Percentiles rank a stretch among this genome's conserved stretches.
Conservation (phyloP, 768 basidiomycete species). For the Amanita molliuscula region DNA sequence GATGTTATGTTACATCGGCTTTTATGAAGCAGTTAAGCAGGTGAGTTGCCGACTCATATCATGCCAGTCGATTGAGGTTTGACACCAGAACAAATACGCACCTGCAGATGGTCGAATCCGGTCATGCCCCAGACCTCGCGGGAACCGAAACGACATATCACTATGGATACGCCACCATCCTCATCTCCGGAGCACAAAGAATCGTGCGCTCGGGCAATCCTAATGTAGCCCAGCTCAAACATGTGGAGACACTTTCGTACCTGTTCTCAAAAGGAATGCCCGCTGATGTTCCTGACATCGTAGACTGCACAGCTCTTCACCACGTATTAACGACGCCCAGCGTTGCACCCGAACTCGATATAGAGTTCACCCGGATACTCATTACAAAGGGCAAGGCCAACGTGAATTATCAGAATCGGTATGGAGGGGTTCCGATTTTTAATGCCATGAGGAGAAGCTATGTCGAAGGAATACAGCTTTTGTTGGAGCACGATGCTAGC, state of each 20-base stretch:
- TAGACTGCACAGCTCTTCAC: constrained; percentile 38
- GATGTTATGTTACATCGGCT: constrained; percentile 9
- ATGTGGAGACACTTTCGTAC: constrained; percentile 26
- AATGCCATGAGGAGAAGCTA: constrained; percentile 21
- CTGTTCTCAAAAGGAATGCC: constrained; percentile 32
- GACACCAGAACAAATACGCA: background rate
- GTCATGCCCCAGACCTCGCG: constrained; percentile 24
- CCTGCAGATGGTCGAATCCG: constrained; percentile 16
- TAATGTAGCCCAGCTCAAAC: constrained; percentile 9
- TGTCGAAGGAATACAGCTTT: constrained; percentile 24
- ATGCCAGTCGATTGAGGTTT: too few relatives aligned
- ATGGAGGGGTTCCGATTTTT: constrained; percentile 33
- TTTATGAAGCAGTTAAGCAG: constrained; percentile 11
- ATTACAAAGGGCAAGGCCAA: constrained; percentile 34
- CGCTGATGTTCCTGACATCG: constrained; percentile 31
- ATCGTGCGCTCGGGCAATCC: constrained; percentile 5
- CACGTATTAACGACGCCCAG: constrained; percentile 18
- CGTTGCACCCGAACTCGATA: constrained; percentile 18
- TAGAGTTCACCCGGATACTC: constrained; percentile 26
- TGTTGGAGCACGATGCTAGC: constrained; percentile 41
- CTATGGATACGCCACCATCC: constrained; percentile 30
- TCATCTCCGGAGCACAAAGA: constrained; percentile 31
- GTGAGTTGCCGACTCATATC: constrained; percentile 5
- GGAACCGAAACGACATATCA: constrained; percentile 32
- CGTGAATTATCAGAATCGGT: constrained; percentile 37